Conservation (phyloP, 495 filamentous ascomycete species). For the Pyronema omphalodes region DNA sequence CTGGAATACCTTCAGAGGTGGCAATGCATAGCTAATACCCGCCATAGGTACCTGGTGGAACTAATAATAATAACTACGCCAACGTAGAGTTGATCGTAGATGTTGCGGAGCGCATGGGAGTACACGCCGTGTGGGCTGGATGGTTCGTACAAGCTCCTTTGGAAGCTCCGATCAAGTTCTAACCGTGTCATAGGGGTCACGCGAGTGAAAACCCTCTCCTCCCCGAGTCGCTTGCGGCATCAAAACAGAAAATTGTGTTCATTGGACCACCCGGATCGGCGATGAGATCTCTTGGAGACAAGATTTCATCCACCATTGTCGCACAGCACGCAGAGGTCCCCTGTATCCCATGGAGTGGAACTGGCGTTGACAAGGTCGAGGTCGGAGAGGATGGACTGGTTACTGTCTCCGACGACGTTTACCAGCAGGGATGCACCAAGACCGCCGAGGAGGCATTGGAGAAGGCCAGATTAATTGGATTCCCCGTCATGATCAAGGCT, state of each 20-base stretch:
- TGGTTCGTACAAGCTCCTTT: slow-evolving; percentile 41
- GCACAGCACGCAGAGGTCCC: slow-evolving; percentile 93
- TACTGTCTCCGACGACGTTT: slow-evolving; percentile 71
- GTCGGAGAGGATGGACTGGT: slow-evolving; percentile 74
- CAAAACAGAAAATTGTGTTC: slow-evolving; percentile 95
- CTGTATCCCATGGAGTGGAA: slow-evolving; percentile 97
- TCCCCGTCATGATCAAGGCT: slow-evolving; percentile 98
- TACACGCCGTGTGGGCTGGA: slow-evolving; percentile 97
- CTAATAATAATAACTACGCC: slow-evolving; percentile 99
- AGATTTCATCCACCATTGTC: slow-evolving; percentile 98
- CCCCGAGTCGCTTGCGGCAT: slow-evolving; percentile 85
- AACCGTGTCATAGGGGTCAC: slow-evolving; percentile 50
- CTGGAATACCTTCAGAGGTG: not conserved
- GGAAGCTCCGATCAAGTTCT: not conserved
- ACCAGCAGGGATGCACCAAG: slow-evolving; percentile 76
- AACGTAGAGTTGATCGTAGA: slow-evolving; percentile 99
- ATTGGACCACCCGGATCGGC: slow-evolving; percentile 95
- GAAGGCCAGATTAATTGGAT: slow-evolving; percentile 79
- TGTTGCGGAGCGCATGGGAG: slow-evolving; percentile 94
- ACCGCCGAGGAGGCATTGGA: slow-evolving; percentile 73
- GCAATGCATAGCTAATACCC: not conserved
- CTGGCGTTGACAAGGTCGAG: slow-evolving; percentile 64
- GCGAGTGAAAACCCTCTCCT: slow-evolving; percentile 97
- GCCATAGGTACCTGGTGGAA: slow-evolving; percentile 67
- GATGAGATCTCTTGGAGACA: slow-evolving; percentile 97